These are phyloP conservation scores for Tetrapisispora nanseiensis DNA, from an alignment of 805 yeast species.

Conservation along the genomic window DNA sequence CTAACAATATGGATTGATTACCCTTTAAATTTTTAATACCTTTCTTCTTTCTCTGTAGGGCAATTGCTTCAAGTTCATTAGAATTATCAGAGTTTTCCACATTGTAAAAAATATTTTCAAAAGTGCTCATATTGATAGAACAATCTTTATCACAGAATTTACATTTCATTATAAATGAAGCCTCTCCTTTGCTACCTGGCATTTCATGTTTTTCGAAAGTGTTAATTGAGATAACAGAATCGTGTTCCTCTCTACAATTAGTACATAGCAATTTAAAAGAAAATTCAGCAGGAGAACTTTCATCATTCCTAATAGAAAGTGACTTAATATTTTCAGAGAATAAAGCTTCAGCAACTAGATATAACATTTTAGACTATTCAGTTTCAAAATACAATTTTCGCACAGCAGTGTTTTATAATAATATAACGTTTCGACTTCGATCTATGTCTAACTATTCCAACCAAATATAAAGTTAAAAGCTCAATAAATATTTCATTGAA, in stretches of 20 bases:
- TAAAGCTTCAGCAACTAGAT: slow-evolving; percentile 18
- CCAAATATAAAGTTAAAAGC: too few species aligned
- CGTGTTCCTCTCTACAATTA: slow-evolving; percentile 68
- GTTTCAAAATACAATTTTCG: too few species aligned
- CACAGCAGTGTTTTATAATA: too few species aligned
- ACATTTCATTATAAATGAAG: slow-evolving; percentile 74
- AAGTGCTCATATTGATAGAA: slow-evolving; percentile 17
- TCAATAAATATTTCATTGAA: too few species aligned
- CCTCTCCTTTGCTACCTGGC: slow-evolving; percentile 68
- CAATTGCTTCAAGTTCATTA: slow-evolving; percentile 9
- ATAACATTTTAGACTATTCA: slow-evolving; percentile 24
- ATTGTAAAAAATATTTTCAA: slow-evolving; percentile 21
- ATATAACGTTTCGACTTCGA: too few species aligned
- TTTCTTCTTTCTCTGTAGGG: slow-evolving; percentile 21
- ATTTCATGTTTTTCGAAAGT: slow-evolving; percentile 55
- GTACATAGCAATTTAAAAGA: slow-evolving; percentile 67
- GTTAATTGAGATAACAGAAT: slow-evolving; percentile 60
- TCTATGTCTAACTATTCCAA: too few species aligned
- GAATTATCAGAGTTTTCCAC: slow-evolving; percentile 7
- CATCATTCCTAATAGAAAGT: slow-evolving; percentile 51
- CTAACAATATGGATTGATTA: slow-evolving; percentile 37
- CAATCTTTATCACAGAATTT: slow-evolving; percentile 41
- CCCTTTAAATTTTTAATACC: slow-evolving; percentile 15
- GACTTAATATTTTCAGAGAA: slow-evolving; percentile 41
- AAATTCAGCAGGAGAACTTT: slow-evolving; percentile 58